These are phyloP conservation scores for Fusarium falciforme DNA, from an alignment of 2,329 filamentous ascomycete species.

Conservation along the genomic window DNA sequence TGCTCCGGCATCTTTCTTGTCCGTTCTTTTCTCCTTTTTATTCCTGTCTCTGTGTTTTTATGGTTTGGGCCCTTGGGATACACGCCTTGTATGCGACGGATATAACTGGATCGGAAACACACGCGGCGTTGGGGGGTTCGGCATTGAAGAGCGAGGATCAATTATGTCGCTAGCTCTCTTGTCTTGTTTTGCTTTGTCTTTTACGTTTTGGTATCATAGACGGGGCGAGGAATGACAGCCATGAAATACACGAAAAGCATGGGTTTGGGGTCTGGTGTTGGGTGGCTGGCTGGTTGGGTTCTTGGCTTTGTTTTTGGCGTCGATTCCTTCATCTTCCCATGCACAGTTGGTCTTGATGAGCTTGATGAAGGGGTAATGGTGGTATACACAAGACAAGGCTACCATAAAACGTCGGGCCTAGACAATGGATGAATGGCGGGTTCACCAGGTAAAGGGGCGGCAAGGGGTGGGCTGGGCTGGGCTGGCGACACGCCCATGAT, in stretches of 20 bases:
- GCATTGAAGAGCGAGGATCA: slow-evolving; percentile 4
- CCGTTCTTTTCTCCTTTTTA: neutral
- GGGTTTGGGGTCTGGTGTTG: slow-evolving; percentile 28
- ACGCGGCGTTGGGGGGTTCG: slow-evolving; percentile 33
- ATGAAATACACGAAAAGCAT: slow-evolving; percentile 39
- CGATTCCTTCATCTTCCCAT: neutral
- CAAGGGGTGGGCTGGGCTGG: no score
- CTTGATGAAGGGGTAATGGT: neutral
- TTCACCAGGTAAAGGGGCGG: neutral
- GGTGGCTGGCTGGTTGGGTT: neutral
- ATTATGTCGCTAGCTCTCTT: neutral
- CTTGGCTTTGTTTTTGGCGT: neutral
- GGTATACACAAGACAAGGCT: neutral
- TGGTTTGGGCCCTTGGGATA: slow-evolving; percentile 20
- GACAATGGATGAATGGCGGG: neutral
- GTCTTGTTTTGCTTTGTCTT: neutral
- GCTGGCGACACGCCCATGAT: neutral
- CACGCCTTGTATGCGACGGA: slow-evolving; percentile 34
- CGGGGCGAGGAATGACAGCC: slow-evolving; percentile 19
- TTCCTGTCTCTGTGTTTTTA: neutral
- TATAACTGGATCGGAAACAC: slow-evolving; percentile 16
- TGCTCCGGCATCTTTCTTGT: neutral
- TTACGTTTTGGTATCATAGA: slow-evolving; percentile 16
- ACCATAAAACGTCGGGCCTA: neutral
- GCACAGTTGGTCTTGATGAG: neutral